Evolutionary conservation across 208 protist species (phyloP).

Genomic region (Wallacemonas sp.): DNA sequence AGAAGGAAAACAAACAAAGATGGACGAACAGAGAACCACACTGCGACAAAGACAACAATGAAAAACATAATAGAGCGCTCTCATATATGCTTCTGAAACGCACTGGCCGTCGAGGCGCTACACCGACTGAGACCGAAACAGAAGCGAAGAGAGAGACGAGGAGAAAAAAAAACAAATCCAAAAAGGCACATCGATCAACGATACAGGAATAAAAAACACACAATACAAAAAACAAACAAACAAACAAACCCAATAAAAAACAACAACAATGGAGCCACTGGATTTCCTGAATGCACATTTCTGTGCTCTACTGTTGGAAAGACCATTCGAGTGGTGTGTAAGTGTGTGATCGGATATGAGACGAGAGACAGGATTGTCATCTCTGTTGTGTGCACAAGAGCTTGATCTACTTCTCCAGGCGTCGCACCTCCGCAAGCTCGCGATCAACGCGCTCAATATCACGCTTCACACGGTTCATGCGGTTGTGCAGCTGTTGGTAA

Average conservation of each 20-base stretch:
- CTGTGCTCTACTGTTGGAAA: too few relatives aligned
- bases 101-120: background rate
- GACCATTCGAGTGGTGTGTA: too few relatives aligned
- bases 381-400: background rate
- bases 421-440: conserved; percentile 37
- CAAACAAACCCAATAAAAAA: background rate
- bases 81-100: too few relatives aligned
- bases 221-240: background rate
- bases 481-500: conserved; percentile 43
- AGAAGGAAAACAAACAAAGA: conserved; percentile 22
- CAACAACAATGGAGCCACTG: too few relatives aligned
- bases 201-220: background rate
- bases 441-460: conserved; percentile 46
- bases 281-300: too few relatives aligned
- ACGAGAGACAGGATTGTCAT: too few relatives aligned
- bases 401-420: conserved; percentile 18
- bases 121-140: background rate
- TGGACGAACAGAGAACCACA: conserved; percentile 1
- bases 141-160: background rate
- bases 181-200: background rate
- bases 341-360: too few relatives aligned
- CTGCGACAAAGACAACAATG: conserved; percentile 16
- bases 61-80: background rate
- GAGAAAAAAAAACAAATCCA: conserved; percentile 10
- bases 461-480: conserved; percentile 42